Evolutionary conservation across 345 rosid genomes (phyloP).

Genomic region (Salix viminalis): DNA sequence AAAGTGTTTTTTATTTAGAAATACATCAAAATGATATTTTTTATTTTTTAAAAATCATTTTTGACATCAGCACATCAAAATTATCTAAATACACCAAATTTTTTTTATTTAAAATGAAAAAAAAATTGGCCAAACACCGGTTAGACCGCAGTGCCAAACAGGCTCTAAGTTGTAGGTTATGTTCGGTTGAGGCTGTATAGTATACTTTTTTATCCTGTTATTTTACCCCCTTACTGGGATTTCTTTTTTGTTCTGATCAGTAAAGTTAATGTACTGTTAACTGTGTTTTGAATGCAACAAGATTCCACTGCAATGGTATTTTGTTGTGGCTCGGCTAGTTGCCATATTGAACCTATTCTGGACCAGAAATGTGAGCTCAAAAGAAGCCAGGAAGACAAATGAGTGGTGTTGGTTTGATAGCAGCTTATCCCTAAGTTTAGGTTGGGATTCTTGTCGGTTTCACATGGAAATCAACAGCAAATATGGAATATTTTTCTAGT

Average conservation of each 20-base stretch:
- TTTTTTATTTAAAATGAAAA: too few species aligned
- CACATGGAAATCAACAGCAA: too few species aligned
- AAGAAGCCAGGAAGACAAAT: background rate
- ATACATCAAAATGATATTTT: too few species aligned
- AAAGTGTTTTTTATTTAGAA: too few species aligned
- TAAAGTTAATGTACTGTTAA: background rate
- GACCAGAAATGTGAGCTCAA: background rate
- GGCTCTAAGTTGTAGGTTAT: too few species aligned
- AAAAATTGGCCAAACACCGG: too few species aligned
- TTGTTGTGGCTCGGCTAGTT: background rate
- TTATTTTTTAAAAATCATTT: too few species aligned
- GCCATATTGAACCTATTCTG: background rate
- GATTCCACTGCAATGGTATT: background rate
- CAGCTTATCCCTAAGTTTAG: background rate
- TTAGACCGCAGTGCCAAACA: too few species aligned
- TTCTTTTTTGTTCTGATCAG: background rate
- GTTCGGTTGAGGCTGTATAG: too few species aligned
- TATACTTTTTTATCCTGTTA: too few species aligned
- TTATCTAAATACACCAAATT: too few species aligned
- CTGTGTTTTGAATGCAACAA: background rate
- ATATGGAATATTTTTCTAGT: background rate
- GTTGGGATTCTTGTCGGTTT: background rate
- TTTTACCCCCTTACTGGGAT: background rate
- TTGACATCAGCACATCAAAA: too few species aligned
- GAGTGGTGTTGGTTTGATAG: background rate